Evolutionary conservation across 2,329 filamentous ascomycete genomes (phyloP).

Genomic region (Epichloe bromicola): DNA sequence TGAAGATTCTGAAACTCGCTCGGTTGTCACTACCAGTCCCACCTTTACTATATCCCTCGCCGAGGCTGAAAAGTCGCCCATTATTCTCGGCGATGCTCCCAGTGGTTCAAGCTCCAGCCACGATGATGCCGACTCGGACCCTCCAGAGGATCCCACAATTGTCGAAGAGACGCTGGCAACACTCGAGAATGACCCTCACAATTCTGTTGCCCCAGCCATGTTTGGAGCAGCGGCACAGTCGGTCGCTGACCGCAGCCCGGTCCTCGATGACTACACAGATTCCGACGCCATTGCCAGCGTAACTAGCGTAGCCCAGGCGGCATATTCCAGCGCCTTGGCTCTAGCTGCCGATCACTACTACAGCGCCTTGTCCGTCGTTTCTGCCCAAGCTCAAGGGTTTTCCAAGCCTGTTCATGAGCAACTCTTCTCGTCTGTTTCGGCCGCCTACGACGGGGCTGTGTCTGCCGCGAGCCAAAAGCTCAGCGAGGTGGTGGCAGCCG

Average conservation of each 20-base stretch:
- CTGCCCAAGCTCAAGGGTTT: constrained; percentile 53
- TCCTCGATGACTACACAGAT: constrained; percentile 32
- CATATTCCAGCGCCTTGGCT: constrained; percentile 52
- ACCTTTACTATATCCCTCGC: not conserved
- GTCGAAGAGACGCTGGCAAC: not conserved
- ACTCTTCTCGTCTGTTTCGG: constrained; percentile 54
- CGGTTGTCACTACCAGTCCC: not conserved
- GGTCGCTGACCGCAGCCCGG: constrained; percentile 32
- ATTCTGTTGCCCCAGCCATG: constrained; percentile 23
- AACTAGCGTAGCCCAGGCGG: constrained; percentile 35
- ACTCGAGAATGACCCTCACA: constrained; percentile 11
- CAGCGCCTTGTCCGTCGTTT: constrained; percentile 54
- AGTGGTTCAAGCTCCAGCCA: not conserved
- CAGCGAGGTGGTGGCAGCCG: constrained; percentile 39
- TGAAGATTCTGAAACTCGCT: not conserved
- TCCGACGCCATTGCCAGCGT: constrained; percentile 23
- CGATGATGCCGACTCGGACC: not conserved
- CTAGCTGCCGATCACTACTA: constrained; percentile 56
- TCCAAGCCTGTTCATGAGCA: constrained; percentile 57
- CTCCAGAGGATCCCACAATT: not conserved
- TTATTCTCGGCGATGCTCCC: not conserved
- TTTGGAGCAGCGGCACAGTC: constrained; percentile 39
- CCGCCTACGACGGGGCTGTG: constrained; percentile 53
- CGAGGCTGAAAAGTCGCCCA: not conserved
- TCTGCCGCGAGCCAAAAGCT: constrained; percentile 47